Evolutionary conservation across 2,329 filamentous ascomycete genomes (phyloP), one percentile per base, ranked within the genome.

Genomic region (Didymella exigua): DNA sequence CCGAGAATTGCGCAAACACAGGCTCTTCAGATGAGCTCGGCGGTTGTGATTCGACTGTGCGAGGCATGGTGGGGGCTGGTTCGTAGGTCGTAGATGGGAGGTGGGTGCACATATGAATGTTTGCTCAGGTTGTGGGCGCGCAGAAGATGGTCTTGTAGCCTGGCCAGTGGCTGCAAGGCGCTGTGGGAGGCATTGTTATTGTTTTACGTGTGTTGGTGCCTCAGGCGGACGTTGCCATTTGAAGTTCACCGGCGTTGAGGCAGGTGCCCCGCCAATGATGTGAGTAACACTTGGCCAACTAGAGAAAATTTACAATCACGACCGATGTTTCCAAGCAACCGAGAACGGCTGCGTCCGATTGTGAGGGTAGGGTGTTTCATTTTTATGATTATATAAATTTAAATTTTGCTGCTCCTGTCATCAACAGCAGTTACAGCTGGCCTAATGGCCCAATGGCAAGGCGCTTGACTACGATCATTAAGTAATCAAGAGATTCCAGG

Each of bases 371-470:
- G n/a, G n/a, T n/a, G 13, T 31, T 31, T 11, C 2, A 16, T 16
- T 33, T 6, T 16, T 33, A 5, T 6, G 4, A 7, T 33, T 6
- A 33, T 6, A 33, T 33, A 33, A 16, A 16, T 33, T n/a, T 33
- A 16, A 16, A 19, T 21, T 10, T 11, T 11, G 3, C 2, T 7
- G 18, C 4, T 10, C 2, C 16, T 36, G 19, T 3, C 34, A 37
- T 37, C 34, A 38, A 37, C 26, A 38, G 9, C 33, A 36, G 33
- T 36, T 21, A n/a, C 14, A 36, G 49, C 45, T 46, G 66, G 68
- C 59, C 67, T 61, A 63, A 65, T 82, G 79, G 79, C 79, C 79
- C 79, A 82, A 82, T 82, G 79, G 79, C 78, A 82, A 81, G 79
- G 79, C 79, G 79, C 78, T 81, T 82, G 79, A 81, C 36, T 38